Evolutionary conservation across 805 yeast genomes (phyloP).

Genomic region (Candida suzukii): DNA sequence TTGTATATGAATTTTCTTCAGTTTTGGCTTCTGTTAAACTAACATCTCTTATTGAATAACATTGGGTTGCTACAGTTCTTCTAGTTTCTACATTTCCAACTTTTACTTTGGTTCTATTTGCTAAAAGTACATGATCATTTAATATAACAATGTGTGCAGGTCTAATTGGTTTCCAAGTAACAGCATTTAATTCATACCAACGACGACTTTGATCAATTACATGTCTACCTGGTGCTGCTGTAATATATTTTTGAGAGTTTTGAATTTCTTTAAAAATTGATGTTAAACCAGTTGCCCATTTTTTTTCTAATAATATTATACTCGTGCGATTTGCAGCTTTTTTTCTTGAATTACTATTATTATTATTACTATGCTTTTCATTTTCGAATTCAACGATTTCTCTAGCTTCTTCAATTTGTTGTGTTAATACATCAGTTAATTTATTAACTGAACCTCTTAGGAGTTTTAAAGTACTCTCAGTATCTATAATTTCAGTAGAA

Average conservation of each 20-base stretch:
- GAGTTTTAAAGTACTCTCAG: constrained; percentile 56
- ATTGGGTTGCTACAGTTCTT: constrained; percentile 56
- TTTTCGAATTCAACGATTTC: constrained; percentile 4
- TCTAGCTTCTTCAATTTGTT: constrained; percentile 25
- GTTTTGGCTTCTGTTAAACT: constrained; percentile 32
- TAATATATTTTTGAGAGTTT: constrained; percentile 78
- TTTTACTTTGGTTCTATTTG: constrained; percentile 48
- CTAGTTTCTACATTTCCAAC: constrained; percentile 25
- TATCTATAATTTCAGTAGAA: constrained; percentile 51
- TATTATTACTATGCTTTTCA: neutral
- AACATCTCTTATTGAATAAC: constrained; percentile 70
- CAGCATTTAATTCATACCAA: constrained; percentile 82
- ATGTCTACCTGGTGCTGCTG: constrained; percentile 74
- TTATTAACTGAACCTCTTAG: constrained; percentile 56
- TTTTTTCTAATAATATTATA: constrained; percentile 63
- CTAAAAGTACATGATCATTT: constrained; percentile 71
- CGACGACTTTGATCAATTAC: constrained; percentile 70
- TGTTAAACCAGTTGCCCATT: constrained; percentile 73
- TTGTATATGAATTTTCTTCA: constrained; percentile 14
- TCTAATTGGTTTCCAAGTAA: constrained; percentile 74
- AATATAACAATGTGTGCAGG: constrained; percentile 70
- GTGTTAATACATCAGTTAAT: constrained; percentile 50
- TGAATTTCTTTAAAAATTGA: constrained; percentile 76
- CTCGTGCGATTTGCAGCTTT: constrained; percentile 57
- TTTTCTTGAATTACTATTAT: neutral